A percentile compares a stretch with the other conserved stretches of the same genome.
Conservation (phyloP, 805 yeast species). For the Spathaspora sp. region DNA sequence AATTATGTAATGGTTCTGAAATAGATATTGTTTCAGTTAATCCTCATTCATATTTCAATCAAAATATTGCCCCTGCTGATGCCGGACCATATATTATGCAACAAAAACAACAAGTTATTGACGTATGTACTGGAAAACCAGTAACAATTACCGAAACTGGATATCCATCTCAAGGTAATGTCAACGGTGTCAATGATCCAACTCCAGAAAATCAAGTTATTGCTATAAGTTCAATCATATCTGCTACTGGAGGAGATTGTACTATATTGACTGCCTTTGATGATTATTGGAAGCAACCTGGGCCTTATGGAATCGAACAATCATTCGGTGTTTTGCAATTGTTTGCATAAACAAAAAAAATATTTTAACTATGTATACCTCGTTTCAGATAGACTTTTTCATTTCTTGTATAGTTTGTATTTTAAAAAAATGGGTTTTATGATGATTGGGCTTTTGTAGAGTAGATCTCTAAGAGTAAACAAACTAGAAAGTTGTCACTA, state of each 20-base stretch:
- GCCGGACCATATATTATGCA: conserved; percentile 70
- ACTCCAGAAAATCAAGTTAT: conserved; percentile 61
- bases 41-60: conserved; percentile 82
- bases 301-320: conserved; percentile 82
- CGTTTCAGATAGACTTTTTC: not conserved
- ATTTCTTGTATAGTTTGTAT: not conserved
- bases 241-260: conserved; percentile 53
- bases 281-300: conserved; percentile 86
- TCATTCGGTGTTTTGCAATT: conserved; percentile 66
- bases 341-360: conserved; percentile 10
- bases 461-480: too few species aligned
- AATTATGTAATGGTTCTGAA: conserved; percentile 62
- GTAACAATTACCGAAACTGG: conserved; percentile 83
- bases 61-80: conserved; percentile 52
- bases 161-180: conserved; percentile 72
- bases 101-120: conserved; percentile 54
- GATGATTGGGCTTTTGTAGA: too few species aligned
- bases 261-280: conserved; percentile 77
- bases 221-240: conserved; percentile 64
- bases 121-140: conserved; percentile 51
- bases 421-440: not conserved
- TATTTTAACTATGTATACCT: too few species aligned
- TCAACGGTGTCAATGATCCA: conserved; percentile 75
- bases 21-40: conserved; percentile 85
- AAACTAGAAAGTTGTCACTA: conserved; percentile 13